Evolutionary conservation across 306 rosid species (phyloP).

Genomic region (Canavalia ensiformis): DNA sequence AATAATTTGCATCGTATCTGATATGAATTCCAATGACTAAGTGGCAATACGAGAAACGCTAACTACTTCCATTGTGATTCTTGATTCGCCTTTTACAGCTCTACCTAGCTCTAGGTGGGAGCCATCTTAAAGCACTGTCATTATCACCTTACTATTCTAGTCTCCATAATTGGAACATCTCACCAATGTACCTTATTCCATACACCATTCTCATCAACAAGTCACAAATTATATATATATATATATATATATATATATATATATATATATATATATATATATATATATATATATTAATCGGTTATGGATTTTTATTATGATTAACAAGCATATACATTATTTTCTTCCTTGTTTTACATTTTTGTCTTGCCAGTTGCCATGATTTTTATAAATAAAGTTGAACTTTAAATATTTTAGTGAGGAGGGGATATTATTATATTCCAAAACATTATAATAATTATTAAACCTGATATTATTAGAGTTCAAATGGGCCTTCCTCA

Average conservation of each 20-base stretch:
- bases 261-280: no score
- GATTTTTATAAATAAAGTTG: conserved; percentile 17
- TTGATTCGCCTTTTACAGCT: conserved; percentile 38
- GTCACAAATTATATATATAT: neutral
- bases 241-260: no score
- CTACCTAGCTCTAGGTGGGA: conserved; percentile 30
- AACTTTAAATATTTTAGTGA: conserved; percentile 36
- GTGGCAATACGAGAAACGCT: conserved; percentile 30
- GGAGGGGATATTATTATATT: conserved; percentile 35
- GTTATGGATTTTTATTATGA: conserved; percentile 30
- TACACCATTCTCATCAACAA: conserved; percentile 34
- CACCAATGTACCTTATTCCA: conserved; percentile 38
- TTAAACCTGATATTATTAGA: neutral
- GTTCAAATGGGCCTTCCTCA: neutral
- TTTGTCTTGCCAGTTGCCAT: neutral
- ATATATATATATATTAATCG: neutral
- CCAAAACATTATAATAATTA: neutral
- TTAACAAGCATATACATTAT: neutral
- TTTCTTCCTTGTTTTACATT: conserved; percentile 11
- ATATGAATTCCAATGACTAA: neutral
- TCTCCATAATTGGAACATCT: conserved; percentile 34
- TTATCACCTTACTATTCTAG: conserved; percentile 29
- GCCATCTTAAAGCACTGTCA: conserved; percentile 40
- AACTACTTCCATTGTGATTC: conserved; percentile 16
- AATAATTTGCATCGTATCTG: neutral